Percentiles rank a stretch among this genome's conserved stretches.
These are phyloP conservation scores for Trebouxia sp. DNA, from an alignment of 139 green algal species.

Conservation along the genomic window DNA sequence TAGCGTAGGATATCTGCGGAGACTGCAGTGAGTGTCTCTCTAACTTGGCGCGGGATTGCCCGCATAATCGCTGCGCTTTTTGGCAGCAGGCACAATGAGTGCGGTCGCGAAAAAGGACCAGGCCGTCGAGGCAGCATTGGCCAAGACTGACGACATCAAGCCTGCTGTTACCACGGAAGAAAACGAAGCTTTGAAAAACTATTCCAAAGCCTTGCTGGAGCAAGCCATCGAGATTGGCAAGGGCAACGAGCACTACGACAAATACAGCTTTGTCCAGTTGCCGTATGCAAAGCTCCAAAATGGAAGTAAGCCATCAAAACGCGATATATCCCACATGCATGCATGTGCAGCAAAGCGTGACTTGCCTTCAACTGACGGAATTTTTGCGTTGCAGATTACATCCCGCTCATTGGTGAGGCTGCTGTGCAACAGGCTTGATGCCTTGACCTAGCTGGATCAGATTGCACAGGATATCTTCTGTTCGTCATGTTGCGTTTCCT, in stretches of 20 bases:
- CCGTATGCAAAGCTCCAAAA: conserved; percentile 28
- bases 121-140: neutral
- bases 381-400: conserved; percentile 16
- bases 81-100: neutral
- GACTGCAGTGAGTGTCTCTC: neutral
- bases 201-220: conserved; percentile 22
- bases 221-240: conserved; percentile 23
- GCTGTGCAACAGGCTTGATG: neutral
- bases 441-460: neutral
- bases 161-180: neutral
- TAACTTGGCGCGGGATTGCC: neutral
- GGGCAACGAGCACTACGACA: conserved; percentile 9
- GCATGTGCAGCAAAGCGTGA: too few relatives aligned
- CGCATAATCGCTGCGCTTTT: too few relatives aligned
- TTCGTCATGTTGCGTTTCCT: neutral
- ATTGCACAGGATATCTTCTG: neutral
- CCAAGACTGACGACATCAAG: conserved; percentile 17
- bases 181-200: neutral
- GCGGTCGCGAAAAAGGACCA: neutral
- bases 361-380: too few relatives aligned
- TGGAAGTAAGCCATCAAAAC: conserved; percentile 19
- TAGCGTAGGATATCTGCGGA: neutral
- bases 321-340: too few relatives aligned
- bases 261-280: conserved; percentile 21
- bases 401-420: conserved; percentile 22